Conservation (phyloP, 805 yeast genomes). For the Metschnikowia colocasiae region DNA sequence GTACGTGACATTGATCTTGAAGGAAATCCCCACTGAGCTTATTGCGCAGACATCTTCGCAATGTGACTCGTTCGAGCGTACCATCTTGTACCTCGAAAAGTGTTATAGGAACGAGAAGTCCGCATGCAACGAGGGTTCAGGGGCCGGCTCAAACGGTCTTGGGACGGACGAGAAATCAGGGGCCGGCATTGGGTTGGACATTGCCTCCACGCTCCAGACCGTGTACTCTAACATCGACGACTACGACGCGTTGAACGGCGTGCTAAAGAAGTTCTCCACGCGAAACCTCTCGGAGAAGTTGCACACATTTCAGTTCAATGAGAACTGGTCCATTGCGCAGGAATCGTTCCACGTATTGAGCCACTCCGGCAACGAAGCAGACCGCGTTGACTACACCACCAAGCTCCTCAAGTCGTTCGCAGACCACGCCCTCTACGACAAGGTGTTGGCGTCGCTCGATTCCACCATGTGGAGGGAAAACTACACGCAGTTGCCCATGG, state of each 20-base stretch:
- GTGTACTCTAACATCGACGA: slow-evolving; percentile 89
- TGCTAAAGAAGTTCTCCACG: slow-evolving; percentile 66
- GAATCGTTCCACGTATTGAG: slow-evolving; percentile 75
- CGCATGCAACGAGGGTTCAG: slow-evolving; percentile 1
- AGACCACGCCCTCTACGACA: slow-evolving; percentile 72
- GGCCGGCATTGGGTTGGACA: background rate
- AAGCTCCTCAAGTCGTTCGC: slow-evolving; percentile 67
- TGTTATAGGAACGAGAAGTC: slow-evolving; percentile 45
- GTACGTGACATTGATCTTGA: slow-evolving; percentile 46
- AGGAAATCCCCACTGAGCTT: slow-evolving; percentile 58
- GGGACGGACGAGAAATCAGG: background rate
- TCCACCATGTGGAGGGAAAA: slow-evolving; percentile 23
- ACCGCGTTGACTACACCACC: slow-evolving; percentile 39
- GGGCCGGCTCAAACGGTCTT: background rate
- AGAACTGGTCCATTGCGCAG: slow-evolving; percentile 83
- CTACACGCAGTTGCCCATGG: slow-evolving; percentile 37
- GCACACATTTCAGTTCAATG: slow-evolving; percentile 75
- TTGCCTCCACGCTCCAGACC: slow-evolving; percentile 54
- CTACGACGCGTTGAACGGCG: slow-evolving; percentile 85
- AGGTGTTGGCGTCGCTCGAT: slow-evolving; percentile 51
- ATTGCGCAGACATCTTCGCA: slow-evolving; percentile 78
- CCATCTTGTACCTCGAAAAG: slow-evolving; percentile 81
- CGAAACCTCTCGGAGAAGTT: slow-evolving; percentile 71
- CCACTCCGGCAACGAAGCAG: slow-evolving; percentile 26
- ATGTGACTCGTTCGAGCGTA: slow-evolving; percentile 82